These are phyloP conservation scores for Hypoxylon sp. DNA, from an alignment of 2,329 filamentous ascomycete genomes.

Conservation along the genomic window DNA sequence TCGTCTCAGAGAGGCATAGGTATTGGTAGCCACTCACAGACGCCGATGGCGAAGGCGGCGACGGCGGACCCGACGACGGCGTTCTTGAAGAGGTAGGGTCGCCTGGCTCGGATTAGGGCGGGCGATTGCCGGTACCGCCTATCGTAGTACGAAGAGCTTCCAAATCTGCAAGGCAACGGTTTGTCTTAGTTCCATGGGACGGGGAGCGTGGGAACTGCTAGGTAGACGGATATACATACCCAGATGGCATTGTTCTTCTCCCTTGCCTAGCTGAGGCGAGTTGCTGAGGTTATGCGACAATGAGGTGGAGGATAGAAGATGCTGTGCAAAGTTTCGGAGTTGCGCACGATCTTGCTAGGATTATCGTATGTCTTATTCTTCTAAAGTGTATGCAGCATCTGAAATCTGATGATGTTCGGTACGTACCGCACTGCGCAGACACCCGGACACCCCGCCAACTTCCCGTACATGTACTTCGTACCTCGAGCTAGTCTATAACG, in stretches of 20 bases:
- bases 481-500: slow-evolving; percentile 4
- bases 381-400: background rate
- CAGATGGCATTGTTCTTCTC: slow-evolving; percentile 31
- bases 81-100: slow-evolving; percentile 93
- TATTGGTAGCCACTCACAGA: slow-evolving; percentile 71
- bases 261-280: slow-evolving; percentile 26
- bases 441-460: too few relatives aligned
- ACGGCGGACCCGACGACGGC: slow-evolving; percentile 80
- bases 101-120: slow-evolving; percentile 87
- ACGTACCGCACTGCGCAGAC: too few relatives aligned
- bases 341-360: background rate
- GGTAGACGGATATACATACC: slow-evolving; percentile 31
- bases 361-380: too few relatives aligned
- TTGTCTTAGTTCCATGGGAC: too few relatives aligned
- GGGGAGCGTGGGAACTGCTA: too few relatives aligned
- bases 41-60: slow-evolving; percentile 76
- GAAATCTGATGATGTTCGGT: slow-evolving; percentile 15
- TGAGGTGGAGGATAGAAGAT: background rate
- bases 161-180: slow-evolving; percentile 50
- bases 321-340: background rate
- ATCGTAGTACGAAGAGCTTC: slow-evolving; percentile 85
- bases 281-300: slow-evolving; percentile 14
- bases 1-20: background rate
- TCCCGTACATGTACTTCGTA: too few relatives aligned
- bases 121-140: slow-evolving; percentile 83